A percentile compares a stretch with the other conserved stretches of the same genome.
Evolutionary conservation across 495 filamentous ascomycete genomes (phyloP).

Genomic region (Jackrogersella minutella): DNA sequence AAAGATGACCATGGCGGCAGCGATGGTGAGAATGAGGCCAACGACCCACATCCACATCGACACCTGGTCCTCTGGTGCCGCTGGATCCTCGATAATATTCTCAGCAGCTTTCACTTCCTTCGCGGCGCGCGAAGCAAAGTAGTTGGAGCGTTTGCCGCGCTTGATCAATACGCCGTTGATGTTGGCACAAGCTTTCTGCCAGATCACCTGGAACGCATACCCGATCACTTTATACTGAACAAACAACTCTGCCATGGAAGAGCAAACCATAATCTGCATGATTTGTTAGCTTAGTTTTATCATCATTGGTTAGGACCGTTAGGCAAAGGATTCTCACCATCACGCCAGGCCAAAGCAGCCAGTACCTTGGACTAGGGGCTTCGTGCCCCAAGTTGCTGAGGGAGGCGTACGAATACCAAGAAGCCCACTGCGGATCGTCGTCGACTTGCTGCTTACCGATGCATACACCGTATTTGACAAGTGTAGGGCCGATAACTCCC

Average conservation of each 20-base stretch:
- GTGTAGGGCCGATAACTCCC: conserved; percentile 69
- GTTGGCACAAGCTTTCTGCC: conserved; percentile 53
- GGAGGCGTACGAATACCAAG: conserved; percentile 58
- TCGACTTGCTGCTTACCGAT: conserved; percentile 53
- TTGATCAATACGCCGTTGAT: conserved; percentile 51
- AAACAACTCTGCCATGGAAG: conserved; percentile 66
- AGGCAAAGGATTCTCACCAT: no score
- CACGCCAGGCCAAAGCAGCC: conserved; percentile 73
- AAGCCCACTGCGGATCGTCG: conserved; percentile 61
- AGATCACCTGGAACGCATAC: conserved; percentile 59
- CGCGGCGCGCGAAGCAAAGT: conserved; percentile 55
- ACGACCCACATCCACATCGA: conserved; percentile 68
- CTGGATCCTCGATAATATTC: conserved; percentile 60
- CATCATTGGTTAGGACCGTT: no score
- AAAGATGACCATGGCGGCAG: conserved; percentile 65
- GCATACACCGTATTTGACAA: conserved; percentile 64
- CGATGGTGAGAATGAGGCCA: conserved; percentile 60
- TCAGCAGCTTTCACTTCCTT: conserved; percentile 44
- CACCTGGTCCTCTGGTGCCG: conserved; percentile 62
- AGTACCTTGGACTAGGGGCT: conserved; percentile 67
- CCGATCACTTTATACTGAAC: conserved; percentile 69
- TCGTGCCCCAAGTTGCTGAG: conserved; percentile 56
- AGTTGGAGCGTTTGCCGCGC: conserved; percentile 55
- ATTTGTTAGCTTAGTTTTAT: no score
- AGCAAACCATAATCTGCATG: conserved; percentile 68